These are phyloP conservation scores for Starmerella sp. DNA, from an alignment of 805 yeast genomes.

Conservation along the genomic window DNA sequence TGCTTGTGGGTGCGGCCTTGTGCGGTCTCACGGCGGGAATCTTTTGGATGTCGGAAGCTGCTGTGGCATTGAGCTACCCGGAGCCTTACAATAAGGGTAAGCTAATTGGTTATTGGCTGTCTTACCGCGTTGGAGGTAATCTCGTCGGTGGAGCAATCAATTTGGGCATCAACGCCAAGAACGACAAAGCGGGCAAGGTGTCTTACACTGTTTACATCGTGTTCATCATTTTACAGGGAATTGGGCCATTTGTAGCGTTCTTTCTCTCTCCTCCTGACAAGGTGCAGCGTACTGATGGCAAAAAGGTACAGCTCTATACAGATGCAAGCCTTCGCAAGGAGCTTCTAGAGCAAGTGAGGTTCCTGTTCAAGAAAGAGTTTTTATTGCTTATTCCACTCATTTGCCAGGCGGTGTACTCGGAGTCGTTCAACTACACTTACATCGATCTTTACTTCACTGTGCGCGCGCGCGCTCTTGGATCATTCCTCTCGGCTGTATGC, in stretches of 20 bases:
- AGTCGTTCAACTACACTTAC: slow-evolving; percentile 14
- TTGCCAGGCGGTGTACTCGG: slow-evolving; percentile 16
- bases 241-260: slow-evolving; percentile 21
- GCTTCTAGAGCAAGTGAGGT: slow-evolving; percentile 12
- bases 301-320: slow-evolving; percentile 10
- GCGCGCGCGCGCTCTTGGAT: slow-evolving; percentile 46
- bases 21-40: slow-evolving; percentile 24
- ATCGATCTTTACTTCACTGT: slow-evolving; percentile 36
- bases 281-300: slow-evolving; percentile 28
- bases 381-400: slow-evolving; percentile 13
- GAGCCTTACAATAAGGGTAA: slow-evolving; percentile 20
- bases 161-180: slow-evolving; percentile 14
- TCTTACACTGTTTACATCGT: slow-evolving; percentile 10
- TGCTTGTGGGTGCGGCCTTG: slow-evolving; percentile 19
- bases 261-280: slow-evolving; percentile 19
- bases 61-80: slow-evolving; percentile 22
- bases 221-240: slow-evolving; percentile 20
- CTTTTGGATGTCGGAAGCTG: slow-evolving; percentile 24
- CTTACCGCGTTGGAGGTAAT: slow-evolving; percentile 18
- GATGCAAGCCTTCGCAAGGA: slow-evolving; percentile 2
- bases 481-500: slow-evolving; percentile 42
- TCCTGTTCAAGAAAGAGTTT: slow-evolving; percentile 8
- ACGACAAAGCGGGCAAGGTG: slow-evolving; percentile 14
- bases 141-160: slow-evolving; percentile 23
- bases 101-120: slow-evolving; percentile 21